Base-by-base conservation (phyloP, 192 early-diverging fungal species). In the Coemansia sp. region DNA sequence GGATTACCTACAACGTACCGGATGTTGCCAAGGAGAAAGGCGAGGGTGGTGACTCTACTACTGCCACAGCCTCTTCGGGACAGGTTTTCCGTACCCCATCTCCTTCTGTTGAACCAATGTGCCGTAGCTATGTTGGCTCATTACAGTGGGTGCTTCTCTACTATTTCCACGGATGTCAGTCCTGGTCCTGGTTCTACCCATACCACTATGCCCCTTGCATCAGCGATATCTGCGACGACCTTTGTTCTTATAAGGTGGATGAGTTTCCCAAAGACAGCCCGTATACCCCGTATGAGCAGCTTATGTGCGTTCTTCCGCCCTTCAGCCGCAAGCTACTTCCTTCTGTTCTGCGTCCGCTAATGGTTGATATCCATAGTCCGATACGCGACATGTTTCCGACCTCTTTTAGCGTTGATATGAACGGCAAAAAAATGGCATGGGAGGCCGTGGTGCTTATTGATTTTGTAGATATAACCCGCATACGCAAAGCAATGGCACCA, bases 161-260 rank as follows among this genome's bases (percentile, higher is more conserved):
- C 73, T 99, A 99, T 71, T 99, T 95, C 80, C 85, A 90, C 65
- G 98, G 98, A 60, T 91, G 95, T 37, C 90, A 90, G 63, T 97
- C 95, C 13, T 99, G 98, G 98, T 89, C 93, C 32, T 98, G 97
- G 97, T 99, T 89, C 85, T 99, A 93, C 66, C 97, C 97, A 7
- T 97, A 92, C 84, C 94, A 99, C 75, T 99, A 99, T 69, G 89
- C 97, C 14, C 98, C 96, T 9, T 93, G 92, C 79, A 93, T 96
- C 20, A 93, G 94, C 40, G 95, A 95, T 82, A 84, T 91, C 56
- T 76, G 72, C 49, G 72, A 75, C 7, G 70, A 83, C 39, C 69
- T 92, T 56, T 67, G 70, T 0, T 74, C 80, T 16, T 90, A 89
- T 77, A 68, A 84, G 51, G 70, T 94, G n/a, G 75, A 86, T 44